A percentile compares a stretch with the other conserved stretches of the same genome.
phyloP scores from a whole-genome alignment of 768 basidiomycete genomes.

The Kwoniella bestiolae region DNA sequence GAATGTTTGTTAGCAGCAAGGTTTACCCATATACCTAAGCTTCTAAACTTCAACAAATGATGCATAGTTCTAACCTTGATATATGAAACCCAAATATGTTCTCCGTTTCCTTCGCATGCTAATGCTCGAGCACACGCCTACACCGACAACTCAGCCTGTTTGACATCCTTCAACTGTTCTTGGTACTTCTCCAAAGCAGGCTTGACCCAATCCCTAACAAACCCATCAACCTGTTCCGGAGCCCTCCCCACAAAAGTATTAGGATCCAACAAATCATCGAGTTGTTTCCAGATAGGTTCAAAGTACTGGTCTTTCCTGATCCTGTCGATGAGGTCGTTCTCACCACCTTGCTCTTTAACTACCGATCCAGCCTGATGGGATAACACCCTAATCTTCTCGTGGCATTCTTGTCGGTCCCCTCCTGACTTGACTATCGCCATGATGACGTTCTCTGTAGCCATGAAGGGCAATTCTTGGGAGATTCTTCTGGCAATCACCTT shows the following conservation, averaged over 20 bases:
- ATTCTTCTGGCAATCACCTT: constrained; percentile 91
- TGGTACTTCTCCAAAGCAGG: constrained; percentile 69
- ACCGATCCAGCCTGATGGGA: constrained; percentile 93
- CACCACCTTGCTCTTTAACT: constrained; percentile 90
- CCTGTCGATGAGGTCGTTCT: constrained; percentile 93
- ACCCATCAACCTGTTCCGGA: constrained; percentile 89
- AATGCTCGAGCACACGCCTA: constrained; percentile 41
- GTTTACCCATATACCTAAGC: too few relatives aligned
- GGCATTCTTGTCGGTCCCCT: constrained; percentile 94
- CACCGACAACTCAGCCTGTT: constrained; percentile 59
- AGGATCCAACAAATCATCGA: constrained; percentile 81
- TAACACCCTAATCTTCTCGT: constrained; percentile 92
- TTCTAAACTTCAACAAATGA: background rate
- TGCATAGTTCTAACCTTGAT: background rate
- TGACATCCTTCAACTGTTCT: constrained; percentile 55
- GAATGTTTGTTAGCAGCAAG: too few relatives aligned
- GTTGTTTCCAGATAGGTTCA: constrained; percentile 76
- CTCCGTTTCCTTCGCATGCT: background rate
- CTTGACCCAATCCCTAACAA: constrained; percentile 81
- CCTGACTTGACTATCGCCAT: constrained; percentile 95
- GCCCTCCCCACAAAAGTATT: constrained; percentile 89
- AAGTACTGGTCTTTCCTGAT: constrained; percentile 83
- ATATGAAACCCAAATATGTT: background rate
- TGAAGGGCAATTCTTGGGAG: constrained; percentile 94
- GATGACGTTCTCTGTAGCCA: constrained; percentile 99